phyloP scores from a whole-genome alignment of 306 rosid genomes.

The Myrica gale region DNA sequence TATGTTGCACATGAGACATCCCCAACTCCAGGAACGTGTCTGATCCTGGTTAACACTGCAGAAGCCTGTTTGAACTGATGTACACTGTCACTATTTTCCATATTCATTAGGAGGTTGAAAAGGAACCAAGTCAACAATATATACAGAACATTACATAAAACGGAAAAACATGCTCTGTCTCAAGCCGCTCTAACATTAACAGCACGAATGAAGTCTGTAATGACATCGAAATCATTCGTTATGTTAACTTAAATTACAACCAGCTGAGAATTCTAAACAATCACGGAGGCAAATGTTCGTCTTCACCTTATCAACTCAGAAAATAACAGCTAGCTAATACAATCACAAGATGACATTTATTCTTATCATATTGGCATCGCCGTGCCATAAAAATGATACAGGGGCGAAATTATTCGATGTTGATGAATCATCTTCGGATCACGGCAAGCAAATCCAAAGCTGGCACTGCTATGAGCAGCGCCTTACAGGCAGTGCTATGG shows the following conservation, averaged over 20 bases:
- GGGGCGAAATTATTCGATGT: neutral
- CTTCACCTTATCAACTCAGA: too few relatives aligned
- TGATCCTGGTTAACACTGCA: too few relatives aligned
- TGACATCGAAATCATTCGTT: too few relatives aligned
- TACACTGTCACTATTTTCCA: neutral
- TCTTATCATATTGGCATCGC: too few relatives aligned
- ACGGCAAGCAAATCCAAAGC: neutral
- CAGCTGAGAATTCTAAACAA: too few relatives aligned
- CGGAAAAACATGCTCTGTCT: neutral
- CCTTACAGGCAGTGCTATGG: constrained; percentile 47
- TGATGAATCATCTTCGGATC: neutral
- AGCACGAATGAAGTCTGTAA: neutral
- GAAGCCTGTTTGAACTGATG: neutral
- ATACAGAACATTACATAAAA: neutral
- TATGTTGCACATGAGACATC: too few relatives aligned
- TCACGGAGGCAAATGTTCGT: too few relatives aligned
- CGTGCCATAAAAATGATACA: too few relatives aligned
- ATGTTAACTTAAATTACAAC: too few relatives aligned
- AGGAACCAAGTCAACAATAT: neutral
- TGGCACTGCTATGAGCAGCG: constrained; percentile 17
- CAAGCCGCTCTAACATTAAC: neutral
- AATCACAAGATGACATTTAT: too few relatives aligned
- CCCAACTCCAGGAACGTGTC: too few relatives aligned
- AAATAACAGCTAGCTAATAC: too few relatives aligned
- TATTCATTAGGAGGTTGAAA: neutral